Evolutionary conservation across 1,139 yeast species (phyloP).

Genomic region (Candida neerlandica): DNA sequence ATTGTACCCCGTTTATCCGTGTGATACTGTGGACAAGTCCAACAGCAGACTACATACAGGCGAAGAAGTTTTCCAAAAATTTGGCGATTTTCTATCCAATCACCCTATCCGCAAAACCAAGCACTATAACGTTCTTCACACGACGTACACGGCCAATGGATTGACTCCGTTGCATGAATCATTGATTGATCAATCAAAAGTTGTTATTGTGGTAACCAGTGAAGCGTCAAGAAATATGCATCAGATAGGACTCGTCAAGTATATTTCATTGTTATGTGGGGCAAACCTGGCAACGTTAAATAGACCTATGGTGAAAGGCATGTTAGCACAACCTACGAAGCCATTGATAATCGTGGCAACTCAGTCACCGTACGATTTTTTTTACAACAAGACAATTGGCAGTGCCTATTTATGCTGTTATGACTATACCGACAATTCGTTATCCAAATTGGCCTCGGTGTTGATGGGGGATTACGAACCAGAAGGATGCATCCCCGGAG

Average conservation of each 20-base stretch:
- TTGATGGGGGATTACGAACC: conserved; percentile 58
- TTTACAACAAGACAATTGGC: conserved; percentile 55
- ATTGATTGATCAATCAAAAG: conserved; percentile 55
- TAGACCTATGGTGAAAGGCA: conserved; percentile 11
- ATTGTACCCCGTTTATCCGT: conserved; percentile 45
- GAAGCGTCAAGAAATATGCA: conserved; percentile 67
- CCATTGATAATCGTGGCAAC: conserved; percentile 65
- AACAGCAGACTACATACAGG: conserved; percentile 44
- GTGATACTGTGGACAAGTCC: conserved; percentile 13
- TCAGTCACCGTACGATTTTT: conserved; percentile 65
- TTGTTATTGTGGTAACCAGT: conserved; percentile 60
- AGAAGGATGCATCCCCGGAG: conserved; percentile 63
- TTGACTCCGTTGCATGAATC: conserved; percentile 60
- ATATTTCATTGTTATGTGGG: conserved; percentile 58
- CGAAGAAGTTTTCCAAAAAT: conserved; percentile 59
- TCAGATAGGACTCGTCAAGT: conserved; percentile 66
- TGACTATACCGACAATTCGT: conserved; percentile 58
- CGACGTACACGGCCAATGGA: conserved; percentile 69
- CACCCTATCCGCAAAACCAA: conserved; percentile 31
- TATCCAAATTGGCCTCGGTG: conserved; percentile 52
- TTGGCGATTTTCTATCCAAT: conserved; percentile 45
- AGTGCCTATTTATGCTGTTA: conserved; percentile 64
- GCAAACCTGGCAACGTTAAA: conserved; percentile 43
- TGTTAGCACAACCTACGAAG: conserved; percentile 36
- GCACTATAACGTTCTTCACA: conserved; percentile 55